Conservation (phyloP, 2,329 filamentous ascomycete genomes). For the Beauveria brongniartii region DNA sequence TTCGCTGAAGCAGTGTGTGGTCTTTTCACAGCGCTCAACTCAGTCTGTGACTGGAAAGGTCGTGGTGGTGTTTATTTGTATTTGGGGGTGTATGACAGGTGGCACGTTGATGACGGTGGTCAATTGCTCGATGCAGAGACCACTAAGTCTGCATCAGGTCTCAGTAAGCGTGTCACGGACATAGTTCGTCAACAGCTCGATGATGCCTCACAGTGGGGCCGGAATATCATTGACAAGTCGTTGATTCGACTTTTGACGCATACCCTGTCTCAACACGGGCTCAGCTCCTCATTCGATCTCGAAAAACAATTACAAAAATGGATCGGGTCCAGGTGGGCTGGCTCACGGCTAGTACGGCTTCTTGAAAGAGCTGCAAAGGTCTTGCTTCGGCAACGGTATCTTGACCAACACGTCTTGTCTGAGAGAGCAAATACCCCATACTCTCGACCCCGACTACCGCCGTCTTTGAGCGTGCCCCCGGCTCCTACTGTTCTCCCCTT, state of each 20-base stretch:
- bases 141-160: conserved; percentile 58
- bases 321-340: conserved; percentile 77
- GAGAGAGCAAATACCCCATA: conserved; percentile 52
- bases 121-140: conserved; percentile 68
- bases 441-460: conserved; percentile 63
- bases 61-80: conserved; percentile 77
- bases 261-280: conserved; percentile 36
- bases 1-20: conserved; percentile 97
- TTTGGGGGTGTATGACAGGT: conserved; percentile 69
- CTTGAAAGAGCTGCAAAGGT: conserved; percentile 76
- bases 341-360: conserved; percentile 72
- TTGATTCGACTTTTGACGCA: conserved; percentile 41
- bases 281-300: conserved; percentile 28
- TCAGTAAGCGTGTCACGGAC: conserved; percentile 83
- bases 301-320: conserved; percentile 44
- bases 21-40: conserved; percentile 88
- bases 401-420: conserved; percentile 62
- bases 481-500: conserved; percentile 94
- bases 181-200: conserved; percentile 83
- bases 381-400: conserved; percentile 80
- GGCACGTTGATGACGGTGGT: conserved; percentile 83
- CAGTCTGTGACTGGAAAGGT: conserved; percentile 89
- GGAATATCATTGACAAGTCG: conserved; percentile 54
- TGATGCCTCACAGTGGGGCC: conserved; percentile 82
- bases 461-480: conserved; percentile 66